Base-by-base conservation (phyloP, 345 rosid genomes). In the Populus pruinosa region DNA sequence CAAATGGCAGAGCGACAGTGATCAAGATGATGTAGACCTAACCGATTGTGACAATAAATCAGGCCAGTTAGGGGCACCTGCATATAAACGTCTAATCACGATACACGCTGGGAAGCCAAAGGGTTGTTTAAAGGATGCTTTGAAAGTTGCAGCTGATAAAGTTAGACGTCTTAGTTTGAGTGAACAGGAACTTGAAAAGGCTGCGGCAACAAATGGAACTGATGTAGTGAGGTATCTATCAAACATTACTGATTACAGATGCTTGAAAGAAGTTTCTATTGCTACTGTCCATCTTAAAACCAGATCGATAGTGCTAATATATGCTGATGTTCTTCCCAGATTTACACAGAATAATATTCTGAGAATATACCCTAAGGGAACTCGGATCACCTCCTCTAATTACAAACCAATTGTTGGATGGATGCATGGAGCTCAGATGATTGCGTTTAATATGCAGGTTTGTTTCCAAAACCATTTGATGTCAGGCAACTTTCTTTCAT, bases 371-470 rank as follows among this genome's bases (percentile, higher is more conserved):
- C 99, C 99, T 0, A 96, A 93, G 81, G 97, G 97, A 61, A 93
- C 91, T n/a, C 85, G 98, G 79, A 86, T 93, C 77, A 86, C 82
- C 50, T 93, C 96, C 55, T 89, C 97, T 9, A 93, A 90, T 82
- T 91, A 88, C 83, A 90, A 88, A 43, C 96, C 97, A 2, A 77
- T 86, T 20, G 77, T 79, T 23, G 90, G 96, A 67, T 91, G 97
- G 97, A 88, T 88, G 83, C 89, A 91, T 77, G 97, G 97, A 82
- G 91, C 93, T 84, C 97, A 90, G 80, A 93, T 93, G 96, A 90
- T 93, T 35, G 97, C 97, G 41, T 89, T 89, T 72, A 91, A 91
- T 83, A 90, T 93, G 97, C 94, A 93, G 93, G 97, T 93, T 63
- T 79, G 56, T 39, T 11, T 33, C 8, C 1, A 9, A 67, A n/a